Percentiles rank a stretch among this genome's conserved stretches.
Evolutionary conservation across 176 grass and related monocot species (phyloP).

Genomic region (Bonia amplexicaulis): DNA sequence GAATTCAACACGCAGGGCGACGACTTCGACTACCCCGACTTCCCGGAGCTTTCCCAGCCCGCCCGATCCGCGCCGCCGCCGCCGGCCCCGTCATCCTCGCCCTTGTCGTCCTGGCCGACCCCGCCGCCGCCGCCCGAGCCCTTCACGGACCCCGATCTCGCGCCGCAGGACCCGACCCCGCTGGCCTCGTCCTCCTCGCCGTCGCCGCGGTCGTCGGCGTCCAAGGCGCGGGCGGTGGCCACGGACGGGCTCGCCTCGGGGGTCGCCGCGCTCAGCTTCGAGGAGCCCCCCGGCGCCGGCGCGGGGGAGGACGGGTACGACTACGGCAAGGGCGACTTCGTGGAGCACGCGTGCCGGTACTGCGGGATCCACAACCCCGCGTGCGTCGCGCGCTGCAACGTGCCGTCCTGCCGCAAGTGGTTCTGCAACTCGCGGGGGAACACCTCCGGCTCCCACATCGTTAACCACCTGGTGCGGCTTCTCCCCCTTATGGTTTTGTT

Average conservation of each 20-base stretch:
- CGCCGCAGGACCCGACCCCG: conserved; percentile 18
- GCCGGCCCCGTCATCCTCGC: background rate
- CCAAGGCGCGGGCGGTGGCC: conserved; percentile 43
- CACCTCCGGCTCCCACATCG: conserved; percentile 96
- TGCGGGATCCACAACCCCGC: conserved; percentile 95
- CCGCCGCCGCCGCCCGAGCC: conserved; percentile 32
- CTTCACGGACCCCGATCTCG: conserved; percentile 35
- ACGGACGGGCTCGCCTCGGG: conserved; percentile 67
- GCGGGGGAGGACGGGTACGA: conserved; percentile 66
- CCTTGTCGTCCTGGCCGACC: conserved; percentile 29
- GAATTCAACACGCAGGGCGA: conserved; percentile 99
- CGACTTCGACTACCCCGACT: conserved; percentile 84
- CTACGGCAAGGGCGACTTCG: conserved; percentile 84
- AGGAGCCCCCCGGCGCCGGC: conserved; percentile 42
- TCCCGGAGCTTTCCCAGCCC: conserved; percentile 75
- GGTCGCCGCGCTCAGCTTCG: conserved; percentile 82
- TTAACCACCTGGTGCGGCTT: conserved; percentile 77
- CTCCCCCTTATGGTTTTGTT: background rate
- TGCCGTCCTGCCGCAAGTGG: conserved; percentile 96
- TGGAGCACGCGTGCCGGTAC: conserved; percentile 90
- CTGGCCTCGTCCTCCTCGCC: conserved; percentile 42
- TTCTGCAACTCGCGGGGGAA: conserved; percentile 98
- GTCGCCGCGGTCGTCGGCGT: conserved; percentile 46
- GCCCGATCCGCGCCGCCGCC: conserved; percentile 57
- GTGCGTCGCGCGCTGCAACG: conserved; percentile 88